Evolutionary conservation across 495 filamentous ascomycete species (phyloP).

Genomic region (Jackrogersella multiformis): DNA sequence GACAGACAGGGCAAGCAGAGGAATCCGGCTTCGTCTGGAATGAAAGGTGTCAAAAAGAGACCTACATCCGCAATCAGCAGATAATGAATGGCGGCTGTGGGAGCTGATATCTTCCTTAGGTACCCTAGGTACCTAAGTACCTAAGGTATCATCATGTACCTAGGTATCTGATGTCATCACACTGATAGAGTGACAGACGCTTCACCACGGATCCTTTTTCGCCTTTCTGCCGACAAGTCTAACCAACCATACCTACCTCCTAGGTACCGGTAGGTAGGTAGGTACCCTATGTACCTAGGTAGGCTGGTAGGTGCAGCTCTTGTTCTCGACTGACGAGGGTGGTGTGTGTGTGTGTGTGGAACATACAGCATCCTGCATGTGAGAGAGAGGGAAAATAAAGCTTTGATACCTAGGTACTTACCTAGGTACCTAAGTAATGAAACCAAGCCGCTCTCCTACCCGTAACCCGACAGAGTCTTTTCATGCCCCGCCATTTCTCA

Average conservation of each 20-base stretch:
- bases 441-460: conserved; percentile 32
- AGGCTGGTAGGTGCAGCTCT: too few relatives aligned
- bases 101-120: conserved; percentile 32
- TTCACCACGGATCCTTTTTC: conserved; percentile 29
- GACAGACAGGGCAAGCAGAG: conserved; percentile 1
- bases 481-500: conserved; percentile 38
- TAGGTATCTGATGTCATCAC: conserved; percentile 45
- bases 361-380: conserved; percentile 32
- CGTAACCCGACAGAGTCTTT: conserved; percentile 38
- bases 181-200: conserved; percentile 30
- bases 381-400: conserved; percentile 22
- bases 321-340: conserved; percentile 11
- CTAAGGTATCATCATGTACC: conserved; percentile 14
- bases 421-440: too few relatives aligned
- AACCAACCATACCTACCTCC: too few relatives aligned
- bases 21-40: conserved; percentile 37
- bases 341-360: conserved; percentile 10
- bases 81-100: conserved; percentile 17
- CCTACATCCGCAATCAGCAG: conserved; percentile 25
- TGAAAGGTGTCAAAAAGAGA: conserved; percentile 34
- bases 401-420: too few relatives aligned
- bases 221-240: conserved; percentile 28
- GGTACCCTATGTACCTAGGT: too few relatives aligned
- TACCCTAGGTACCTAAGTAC: too few relatives aligned
- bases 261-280: too few relatives aligned